Percentiles rank a stretch among this genome's conserved stretches.
phyloP scores from a whole-genome alignment of 352 stramenopile genomes.

The Peronospora farinosa region DNA sequence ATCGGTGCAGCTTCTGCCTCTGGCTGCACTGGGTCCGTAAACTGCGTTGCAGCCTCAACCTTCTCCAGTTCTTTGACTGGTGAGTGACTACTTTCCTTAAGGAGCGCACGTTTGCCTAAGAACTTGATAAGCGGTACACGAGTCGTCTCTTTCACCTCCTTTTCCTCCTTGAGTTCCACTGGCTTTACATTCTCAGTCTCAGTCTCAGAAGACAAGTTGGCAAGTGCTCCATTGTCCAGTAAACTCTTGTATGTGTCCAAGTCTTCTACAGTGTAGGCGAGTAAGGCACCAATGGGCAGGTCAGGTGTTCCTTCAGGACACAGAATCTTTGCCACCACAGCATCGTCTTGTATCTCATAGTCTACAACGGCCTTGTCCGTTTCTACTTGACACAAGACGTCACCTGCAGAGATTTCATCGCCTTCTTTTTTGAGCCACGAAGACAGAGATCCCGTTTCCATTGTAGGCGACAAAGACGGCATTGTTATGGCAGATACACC shows the following conservation, averaged over 20 bases:
- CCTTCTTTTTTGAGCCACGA: conserved; percentile 92
- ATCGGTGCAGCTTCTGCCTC: conserved; percentile 6
- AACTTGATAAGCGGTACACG: conserved; percentile 80
- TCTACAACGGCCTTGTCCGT: conserved; percentile 99
- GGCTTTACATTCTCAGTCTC: conserved; percentile 7
- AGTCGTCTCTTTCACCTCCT: conserved; percentile 4
- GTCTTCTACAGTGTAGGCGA: conserved; percentile 94
- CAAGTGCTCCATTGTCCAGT: conserved; percentile 49
- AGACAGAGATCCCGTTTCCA: conserved; percentile 92
- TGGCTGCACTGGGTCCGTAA: conserved; percentile 7
- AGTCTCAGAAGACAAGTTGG: conserved; percentile 29
- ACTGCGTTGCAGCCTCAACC: not conserved
- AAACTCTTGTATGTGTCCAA: conserved; percentile 64
- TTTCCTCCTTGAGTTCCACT: not conserved
- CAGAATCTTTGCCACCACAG: conserved; percentile 92
- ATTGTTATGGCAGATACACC: conserved; percentile 80
- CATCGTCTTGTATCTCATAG: conserved; percentile 98
- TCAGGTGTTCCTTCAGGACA: conserved; percentile 80
- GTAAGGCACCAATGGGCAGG: conserved; percentile 88
- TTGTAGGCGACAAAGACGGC: conserved; percentile 96
- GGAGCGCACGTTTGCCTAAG: conserved; percentile 72
- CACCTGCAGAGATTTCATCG: conserved; percentile 83
- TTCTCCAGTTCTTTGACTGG: conserved; percentile 11
- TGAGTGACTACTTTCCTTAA: conserved; percentile 37
- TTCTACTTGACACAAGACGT: conserved; percentile 95